phyloP scores from a whole-genome alignment of 2,329 filamentous ascomycete genomes.

The Botryotinia globosa region DNA sequence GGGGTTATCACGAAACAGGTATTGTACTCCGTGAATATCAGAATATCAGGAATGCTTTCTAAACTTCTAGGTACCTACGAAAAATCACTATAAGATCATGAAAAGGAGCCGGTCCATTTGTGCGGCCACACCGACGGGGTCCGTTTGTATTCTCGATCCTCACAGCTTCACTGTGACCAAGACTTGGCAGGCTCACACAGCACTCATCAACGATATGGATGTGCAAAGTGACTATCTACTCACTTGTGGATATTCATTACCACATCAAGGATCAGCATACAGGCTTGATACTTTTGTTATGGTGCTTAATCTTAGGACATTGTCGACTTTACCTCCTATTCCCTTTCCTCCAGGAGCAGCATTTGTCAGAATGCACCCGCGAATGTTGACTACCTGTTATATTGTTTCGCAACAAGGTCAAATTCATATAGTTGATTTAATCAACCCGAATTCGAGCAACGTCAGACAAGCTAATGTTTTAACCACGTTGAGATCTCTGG shows the following conservation, averaged over 20 bases:
- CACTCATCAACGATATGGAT: conserved; percentile 94
- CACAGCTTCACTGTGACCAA: conserved; percentile 75
- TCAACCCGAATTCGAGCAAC: conserved; percentile 69
- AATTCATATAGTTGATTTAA: conserved; percentile 91
- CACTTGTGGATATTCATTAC: conserved; percentile 87
- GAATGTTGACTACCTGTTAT: conserved; percentile 91
- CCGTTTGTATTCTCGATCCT: conserved; percentile 83
- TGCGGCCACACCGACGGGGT: conserved; percentile 78
- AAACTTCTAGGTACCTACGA: conserved; percentile 59
- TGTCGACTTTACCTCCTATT: conserved; percentile 83
- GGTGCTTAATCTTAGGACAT: conserved; percentile 90
- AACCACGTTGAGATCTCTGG: conserved; percentile 61
- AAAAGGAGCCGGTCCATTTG: conserved; percentile 88
- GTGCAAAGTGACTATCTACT: conserved; percentile 92
- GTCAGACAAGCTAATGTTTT: conserved; percentile 63
- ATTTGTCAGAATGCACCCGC: conserved; percentile 93
- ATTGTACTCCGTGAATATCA: conserved; percentile 23
- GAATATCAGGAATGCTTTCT: conserved; percentile 28
- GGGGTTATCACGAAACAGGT: conserved; percentile 69
- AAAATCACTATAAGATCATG: conserved; percentile 85
- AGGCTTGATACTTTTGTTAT: conserved; percentile 92
- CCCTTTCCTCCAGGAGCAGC: conserved; percentile 90
- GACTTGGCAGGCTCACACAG: conserved; percentile 85
- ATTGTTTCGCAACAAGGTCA: conserved; percentile 89
- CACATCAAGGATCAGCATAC: conserved; percentile 71